phyloP scores from a whole-genome alignment of 2,329 filamentous ascomycete genomes.

The Ophiognomonia clavigignenti-juglandacearum region DNA sequence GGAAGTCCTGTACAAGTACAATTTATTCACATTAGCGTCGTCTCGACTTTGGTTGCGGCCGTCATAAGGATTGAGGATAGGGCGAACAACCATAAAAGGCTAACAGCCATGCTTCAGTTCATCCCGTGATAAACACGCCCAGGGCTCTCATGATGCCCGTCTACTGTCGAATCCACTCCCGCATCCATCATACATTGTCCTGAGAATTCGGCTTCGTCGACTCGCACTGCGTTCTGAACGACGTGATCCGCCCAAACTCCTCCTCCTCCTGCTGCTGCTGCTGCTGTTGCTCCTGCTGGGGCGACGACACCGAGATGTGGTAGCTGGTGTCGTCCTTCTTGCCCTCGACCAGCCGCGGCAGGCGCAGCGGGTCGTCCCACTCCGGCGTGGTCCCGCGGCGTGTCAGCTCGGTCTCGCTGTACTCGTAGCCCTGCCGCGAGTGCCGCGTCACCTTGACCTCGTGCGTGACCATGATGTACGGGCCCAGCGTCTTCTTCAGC shows the following conservation, averaged over 20 bases:
- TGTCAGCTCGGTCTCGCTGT: neutral
- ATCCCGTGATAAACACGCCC: too few relatives aligned
- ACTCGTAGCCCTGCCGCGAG: neutral
- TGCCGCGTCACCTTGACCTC: constrained; percentile 12
- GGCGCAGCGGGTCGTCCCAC: neutral
- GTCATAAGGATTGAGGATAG: too few relatives aligned
- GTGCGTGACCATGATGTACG: constrained; percentile 24
- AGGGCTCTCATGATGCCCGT: neutral
- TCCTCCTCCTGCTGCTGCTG: too few relatives aligned
- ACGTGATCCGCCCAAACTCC: neutral
- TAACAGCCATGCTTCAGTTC: too few relatives aligned
- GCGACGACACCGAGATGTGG: neutral
- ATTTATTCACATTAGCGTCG: too few relatives aligned
- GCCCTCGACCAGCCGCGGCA: neutral
- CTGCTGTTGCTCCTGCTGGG: neutral
- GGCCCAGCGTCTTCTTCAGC: constrained; percentile 22
- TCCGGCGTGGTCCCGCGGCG: neutral
- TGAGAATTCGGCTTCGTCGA: neutral
- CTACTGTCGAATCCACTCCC: neutral
- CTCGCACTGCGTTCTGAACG: neutral
- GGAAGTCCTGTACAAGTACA: too few relatives aligned
- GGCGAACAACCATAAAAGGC: too few relatives aligned
- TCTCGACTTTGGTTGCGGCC: too few relatives aligned
- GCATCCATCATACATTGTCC: neutral
- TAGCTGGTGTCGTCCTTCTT: neutral